Conservation (phyloP, 495 filamentous ascomycete species). For the Halenospora varia region DNA sequence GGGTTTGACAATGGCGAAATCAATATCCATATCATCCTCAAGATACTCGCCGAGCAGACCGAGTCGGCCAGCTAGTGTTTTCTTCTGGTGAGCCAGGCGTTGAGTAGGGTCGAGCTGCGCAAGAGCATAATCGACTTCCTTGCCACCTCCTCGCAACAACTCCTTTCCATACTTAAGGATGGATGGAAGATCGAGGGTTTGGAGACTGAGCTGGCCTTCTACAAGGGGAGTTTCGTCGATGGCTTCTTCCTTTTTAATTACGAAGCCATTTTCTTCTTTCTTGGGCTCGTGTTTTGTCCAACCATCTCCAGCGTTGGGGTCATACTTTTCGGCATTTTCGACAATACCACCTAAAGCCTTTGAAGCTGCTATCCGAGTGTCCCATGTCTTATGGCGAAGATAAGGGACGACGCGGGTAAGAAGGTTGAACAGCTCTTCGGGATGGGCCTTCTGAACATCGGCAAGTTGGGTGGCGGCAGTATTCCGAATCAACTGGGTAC, state of each 20-base stretch:
- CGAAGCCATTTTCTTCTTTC: slow-evolving; percentile 45
- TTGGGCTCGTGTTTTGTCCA: slow-evolving; percentile 38
- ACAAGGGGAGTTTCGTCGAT: slow-evolving; percentile 14
- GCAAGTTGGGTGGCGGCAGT: slow-evolving; percentile 95
- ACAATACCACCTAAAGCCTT: slow-evolving; percentile 91
- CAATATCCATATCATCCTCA: slow-evolving; percentile 56
- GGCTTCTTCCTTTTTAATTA: slow-evolving; percentile 47
- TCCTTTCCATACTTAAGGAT: slow-evolving; percentile 79
- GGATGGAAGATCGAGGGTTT: slow-evolving; percentile 69
- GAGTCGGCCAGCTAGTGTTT: slow-evolving; percentile 74
- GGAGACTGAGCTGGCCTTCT: slow-evolving; percentile 54
- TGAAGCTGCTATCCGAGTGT: slow-evolving; percentile 85
- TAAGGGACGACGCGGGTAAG: slow-evolving; percentile 95
- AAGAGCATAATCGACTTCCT: slow-evolving; percentile 78
- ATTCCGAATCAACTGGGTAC: slow-evolving; percentile 88
- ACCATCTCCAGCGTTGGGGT: slow-evolving; percentile 73
- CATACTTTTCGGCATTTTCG: slow-evolving; percentile 79
- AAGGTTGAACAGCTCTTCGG: slow-evolving; percentile 94
- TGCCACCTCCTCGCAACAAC: slow-evolving; percentile 75
- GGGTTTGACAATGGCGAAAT: slow-evolving; percentile 40
- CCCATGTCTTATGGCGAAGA: slow-evolving; percentile 89
- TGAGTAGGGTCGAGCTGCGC: slow-evolving; percentile 75
- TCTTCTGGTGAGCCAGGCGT: slow-evolving; percentile 82
- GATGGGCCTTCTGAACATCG: slow-evolving; percentile 95
- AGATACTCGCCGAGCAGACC: slow-evolving; percentile 77